Conservation (phyloP, 805 yeast species). For the Sungouiozyma ichnusensis region DNA sequence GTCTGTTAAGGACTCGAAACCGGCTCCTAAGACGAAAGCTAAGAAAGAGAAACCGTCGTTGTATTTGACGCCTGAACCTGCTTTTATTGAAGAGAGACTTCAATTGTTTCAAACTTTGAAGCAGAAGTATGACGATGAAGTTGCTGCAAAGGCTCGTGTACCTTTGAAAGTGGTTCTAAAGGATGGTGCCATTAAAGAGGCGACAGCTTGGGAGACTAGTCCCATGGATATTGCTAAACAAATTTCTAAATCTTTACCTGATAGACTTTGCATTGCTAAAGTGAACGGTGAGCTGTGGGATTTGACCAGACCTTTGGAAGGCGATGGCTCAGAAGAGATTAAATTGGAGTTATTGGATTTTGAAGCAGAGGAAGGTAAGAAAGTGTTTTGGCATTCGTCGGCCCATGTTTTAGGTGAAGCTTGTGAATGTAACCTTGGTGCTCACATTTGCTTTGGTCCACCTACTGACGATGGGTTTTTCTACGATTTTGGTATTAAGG, state of each 20-base stretch:
- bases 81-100: slow-evolving; percentile 69
- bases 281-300: slow-evolving; percentile 92
- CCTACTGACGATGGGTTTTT: slow-evolving; percentile 97
- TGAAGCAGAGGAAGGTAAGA: slow-evolving; percentile 87
- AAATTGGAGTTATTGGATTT: slow-evolving; percentile 77
- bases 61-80: slow-evolving; percentile 69
- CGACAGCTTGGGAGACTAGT: slow-evolving; percentile 77
- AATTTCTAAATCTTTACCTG: slow-evolving; percentile 80
- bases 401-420: slow-evolving; percentile 98
- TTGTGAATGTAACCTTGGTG: slow-evolving; percentile 92
- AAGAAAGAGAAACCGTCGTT: slow-evolving; percentile 36
- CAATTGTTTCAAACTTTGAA: slow-evolving; percentile 70
- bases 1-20: slow-evolving; percentile 28
- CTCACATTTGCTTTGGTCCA: slow-evolving; percentile 88
- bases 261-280: slow-evolving; percentile 83
- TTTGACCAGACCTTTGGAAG: slow-evolving; percentile 85
- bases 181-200: slow-evolving; percentile 75
- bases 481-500: slow-evolving; percentile 78
- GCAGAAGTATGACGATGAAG: slow-evolving; percentile 61
- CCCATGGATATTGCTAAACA: slow-evolving; percentile 77
- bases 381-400: slow-evolving; percentile 97
- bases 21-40: slow-evolving; percentile 27
- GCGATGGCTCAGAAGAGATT: slow-evolving; percentile 32
- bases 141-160: slow-evolving; percentile 50
- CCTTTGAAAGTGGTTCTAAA: slow-evolving; percentile 73